Evolutionary conservation across 345 rosid genomes (phyloP).

Genomic region (Physaria fendleri): DNA sequence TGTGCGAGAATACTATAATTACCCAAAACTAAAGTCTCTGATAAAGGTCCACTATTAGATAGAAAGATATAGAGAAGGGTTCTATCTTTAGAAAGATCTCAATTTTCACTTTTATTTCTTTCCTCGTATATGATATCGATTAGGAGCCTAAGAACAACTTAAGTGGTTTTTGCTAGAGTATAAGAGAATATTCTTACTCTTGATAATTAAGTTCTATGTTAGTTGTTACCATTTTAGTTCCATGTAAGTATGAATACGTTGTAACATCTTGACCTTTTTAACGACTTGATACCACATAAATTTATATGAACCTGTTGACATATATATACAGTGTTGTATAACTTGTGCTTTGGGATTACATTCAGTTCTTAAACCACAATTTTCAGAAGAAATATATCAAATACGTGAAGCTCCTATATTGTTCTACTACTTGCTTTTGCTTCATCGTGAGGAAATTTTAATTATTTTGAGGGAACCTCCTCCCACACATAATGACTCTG

Average conservation of each 20-base stretch:
- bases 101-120: neutral
- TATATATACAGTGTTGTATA: neutral
- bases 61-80: neutral
- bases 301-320: neutral
- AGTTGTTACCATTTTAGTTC: no score
- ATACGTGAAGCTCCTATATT: neutral
- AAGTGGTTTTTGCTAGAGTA: neutral
- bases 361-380: neutral
- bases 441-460: neutral
- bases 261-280: no score
- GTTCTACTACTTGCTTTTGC: neutral
- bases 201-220: no score
- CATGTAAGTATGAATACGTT: no score
- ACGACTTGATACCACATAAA: no score
- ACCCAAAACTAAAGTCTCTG: neutral
- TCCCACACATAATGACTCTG: neutral
- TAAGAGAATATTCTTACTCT: no score
- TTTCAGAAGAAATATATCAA: neutral
- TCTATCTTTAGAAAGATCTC: neutral
- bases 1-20: neutral
- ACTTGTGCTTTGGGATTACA: neutral
- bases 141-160: neutral
- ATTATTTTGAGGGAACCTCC: neutral
- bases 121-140: neutral
- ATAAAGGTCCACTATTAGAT: neutral